Base-by-base conservation (phyloP, 1,139 yeast genomes). In the Saccharomyces hybrid region DNA sequence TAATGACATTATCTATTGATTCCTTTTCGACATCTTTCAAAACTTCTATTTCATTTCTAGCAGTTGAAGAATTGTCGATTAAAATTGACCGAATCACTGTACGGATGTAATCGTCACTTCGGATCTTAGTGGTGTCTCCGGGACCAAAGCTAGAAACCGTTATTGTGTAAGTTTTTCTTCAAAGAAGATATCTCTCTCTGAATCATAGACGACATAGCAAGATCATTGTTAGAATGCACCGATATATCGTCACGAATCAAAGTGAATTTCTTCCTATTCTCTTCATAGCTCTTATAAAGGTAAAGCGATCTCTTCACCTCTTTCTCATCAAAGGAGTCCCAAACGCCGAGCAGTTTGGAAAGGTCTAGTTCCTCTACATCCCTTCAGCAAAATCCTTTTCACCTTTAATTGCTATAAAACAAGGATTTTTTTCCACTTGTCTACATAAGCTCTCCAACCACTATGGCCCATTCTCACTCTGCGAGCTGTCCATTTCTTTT, bases 161-260 rank as follows among this genome's bases (percentile, higher is more conserved):
- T 21, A 32, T 49, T 0, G 63, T 56, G 51, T 59, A 67, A 14
- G 61, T 57, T 50, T 65, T 63, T 47, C n/a, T 68, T 67, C 47
- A 69, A 55, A 5, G 63, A 56, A 12, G 59, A 61, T 4, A 63
- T 59, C 53, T 68, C 71, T 32, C 71, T 59, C 53, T 69, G 71
- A 34, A 68, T 62, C 72, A 69, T 69, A 3, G 72, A 69, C 0
- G 72, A 68, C 64, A 65, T 65, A 11, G 66, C 65, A 14, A 63
- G 53, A 24, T 68, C 61, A n/a, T 53, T 47, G 29, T 57, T 58
- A 7, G 57, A 44, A 4, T 55, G 55, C 7, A 48, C 34, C n/a
- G 24, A 49, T n/a, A 48, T 49, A 0, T 56, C 38, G 7, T 59
- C 59, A 11, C 57, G 58, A 1, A 64, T 62, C 12, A 67, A 57